A percentile compares a stretch with the other conserved stretches of the same genome.
These are phyloP conservation scores for Sporisorium iseilematis-ciliati DNA, from an alignment of 1,284 basidiomycete species.

Conservation along the genomic window DNA sequence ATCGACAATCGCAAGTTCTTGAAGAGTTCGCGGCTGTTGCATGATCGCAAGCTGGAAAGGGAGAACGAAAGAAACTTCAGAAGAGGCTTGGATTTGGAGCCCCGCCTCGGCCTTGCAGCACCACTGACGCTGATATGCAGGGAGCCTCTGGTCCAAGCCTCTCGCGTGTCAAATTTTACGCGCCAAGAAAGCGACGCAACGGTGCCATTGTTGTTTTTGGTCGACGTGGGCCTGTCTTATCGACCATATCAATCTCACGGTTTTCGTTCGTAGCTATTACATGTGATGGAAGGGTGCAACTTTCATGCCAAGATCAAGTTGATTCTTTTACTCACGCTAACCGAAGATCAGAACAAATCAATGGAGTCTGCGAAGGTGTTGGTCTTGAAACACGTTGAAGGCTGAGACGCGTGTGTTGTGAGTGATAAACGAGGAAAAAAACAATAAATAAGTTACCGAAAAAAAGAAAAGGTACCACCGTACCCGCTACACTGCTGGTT, in stretches of 20 bases:
- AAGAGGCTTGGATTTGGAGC: conserved; percentile 23
- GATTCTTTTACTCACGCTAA: not conserved
- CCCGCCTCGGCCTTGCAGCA: conserved; percentile 33
- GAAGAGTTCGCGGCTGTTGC: not conserved
- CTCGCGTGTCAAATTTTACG: conserved; percentile 6
- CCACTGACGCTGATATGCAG: not conserved
- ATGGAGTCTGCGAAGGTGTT: not conserved
- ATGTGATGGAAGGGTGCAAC: no score
- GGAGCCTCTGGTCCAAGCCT: not conserved
- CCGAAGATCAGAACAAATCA: not conserved
- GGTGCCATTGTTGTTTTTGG: not conserved
- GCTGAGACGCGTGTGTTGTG: not conserved
- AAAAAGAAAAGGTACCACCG: not conserved
- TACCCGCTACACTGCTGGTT: not conserved
- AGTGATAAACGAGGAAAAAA: not conserved
- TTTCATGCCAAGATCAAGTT: no score
- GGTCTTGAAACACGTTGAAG: not conserved
- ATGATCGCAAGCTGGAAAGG: not conserved
- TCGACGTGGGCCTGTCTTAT: not conserved
- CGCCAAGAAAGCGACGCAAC: not conserved
- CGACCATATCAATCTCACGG: not conserved
- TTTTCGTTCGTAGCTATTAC: no score
- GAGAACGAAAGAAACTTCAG: not conserved
- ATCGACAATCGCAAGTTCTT: not conserved
- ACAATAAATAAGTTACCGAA: no score